Evolutionary conservation across 2,329 filamentous ascomycete species (phyloP).

Genomic region (Exophiala spinifera): DNA sequence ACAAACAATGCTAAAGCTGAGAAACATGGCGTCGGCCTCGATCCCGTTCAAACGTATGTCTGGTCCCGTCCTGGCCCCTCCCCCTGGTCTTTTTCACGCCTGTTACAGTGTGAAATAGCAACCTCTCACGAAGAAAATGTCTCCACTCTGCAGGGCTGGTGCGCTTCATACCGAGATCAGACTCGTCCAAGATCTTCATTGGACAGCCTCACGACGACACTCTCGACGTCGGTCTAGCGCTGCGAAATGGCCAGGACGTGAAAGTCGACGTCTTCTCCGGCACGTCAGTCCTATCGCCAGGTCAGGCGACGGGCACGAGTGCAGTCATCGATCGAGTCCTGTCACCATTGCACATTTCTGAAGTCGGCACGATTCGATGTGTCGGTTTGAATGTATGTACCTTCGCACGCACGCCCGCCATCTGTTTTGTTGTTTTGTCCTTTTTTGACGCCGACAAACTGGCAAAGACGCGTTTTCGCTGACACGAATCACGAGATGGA

Average conservation of each 20-base stretch:
- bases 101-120: no score
- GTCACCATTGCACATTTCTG: conserved; percentile 35
- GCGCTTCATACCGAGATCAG: conserved; percentile 56
- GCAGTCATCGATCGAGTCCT: conserved; percentile 43
- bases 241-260: conserved; percentile 57
- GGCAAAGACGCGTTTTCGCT: no score
- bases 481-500: no score
- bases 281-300: conserved; percentile 55
- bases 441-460: no score
- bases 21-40: conserved; percentile 6
- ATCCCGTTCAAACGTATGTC: conserved; percentile 16
- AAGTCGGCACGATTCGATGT: conserved; percentile 45
- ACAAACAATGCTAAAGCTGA: conserved; percentile 16
- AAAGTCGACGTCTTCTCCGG: conserved; percentile 57
- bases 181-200: conserved; percentile 50
- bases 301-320: conserved; percentile 49
- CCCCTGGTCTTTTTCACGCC: no score
- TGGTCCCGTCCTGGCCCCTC: neutral
- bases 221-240: conserved; percentile 57
- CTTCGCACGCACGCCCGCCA: no score
- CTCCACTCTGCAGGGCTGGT: conserved; percentile 60
- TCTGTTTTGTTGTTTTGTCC: no score
- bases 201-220: conserved; percentile 53
- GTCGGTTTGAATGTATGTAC: conserved; percentile 42
- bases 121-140: no score